Evolutionary conservation across 352 stramenopile species (phyloP), one percentile per base, ranked within the genome.

Genomic region (Phytophthora sansomeana): DNA sequence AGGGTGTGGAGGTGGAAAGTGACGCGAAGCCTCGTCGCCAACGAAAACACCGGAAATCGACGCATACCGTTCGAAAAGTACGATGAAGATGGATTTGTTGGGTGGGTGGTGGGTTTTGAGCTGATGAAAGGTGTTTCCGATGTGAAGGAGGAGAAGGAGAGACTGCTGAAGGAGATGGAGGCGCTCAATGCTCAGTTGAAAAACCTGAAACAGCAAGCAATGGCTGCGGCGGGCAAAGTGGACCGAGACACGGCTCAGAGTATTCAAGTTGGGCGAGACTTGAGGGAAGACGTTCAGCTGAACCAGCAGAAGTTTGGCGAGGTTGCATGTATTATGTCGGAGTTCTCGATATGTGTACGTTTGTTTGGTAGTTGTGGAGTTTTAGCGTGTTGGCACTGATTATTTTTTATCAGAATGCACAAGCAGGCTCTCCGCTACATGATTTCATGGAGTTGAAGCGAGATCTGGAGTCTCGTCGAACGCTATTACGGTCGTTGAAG

Each of bases 131-230:
- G 17, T 19, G 33, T 42, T 3, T 17, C 53, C 46, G 16, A 17
- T 16, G 1, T 38, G 46, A 41, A 75, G 68, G 71, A 80, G 54
- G 70, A 82, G 35, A 80, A 78, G 24, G 67, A 74, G 28, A 30
- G 47, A 24, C 47, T 82, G 26, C 14, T 72, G 16, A 54, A 64
- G 33, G 67, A 82, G 19, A 65, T 78, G 38, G 51, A 52, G 29
- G 14, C 28, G 24, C 36, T 81, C 7, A 66, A 75, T 21, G 44
- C 36, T 3, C 55, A 80, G n/a, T 51, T 81, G 43, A 26, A 19
- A 17, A 53, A 61, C 6, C 63, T 82, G 41, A 72, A 78, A 33
- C 67, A 60, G 46, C 55, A 65, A 16, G 69, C 55, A 5, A 47
- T 75, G 48, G 54, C 49, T 16, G 60, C 46, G 17, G 55, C 54